Evolutionary conservation across 176 grass and related monocot genomes (phyloP), one percentile per base, ranked within the genome.

Genomic region (Eragrostis curvula): DNA sequence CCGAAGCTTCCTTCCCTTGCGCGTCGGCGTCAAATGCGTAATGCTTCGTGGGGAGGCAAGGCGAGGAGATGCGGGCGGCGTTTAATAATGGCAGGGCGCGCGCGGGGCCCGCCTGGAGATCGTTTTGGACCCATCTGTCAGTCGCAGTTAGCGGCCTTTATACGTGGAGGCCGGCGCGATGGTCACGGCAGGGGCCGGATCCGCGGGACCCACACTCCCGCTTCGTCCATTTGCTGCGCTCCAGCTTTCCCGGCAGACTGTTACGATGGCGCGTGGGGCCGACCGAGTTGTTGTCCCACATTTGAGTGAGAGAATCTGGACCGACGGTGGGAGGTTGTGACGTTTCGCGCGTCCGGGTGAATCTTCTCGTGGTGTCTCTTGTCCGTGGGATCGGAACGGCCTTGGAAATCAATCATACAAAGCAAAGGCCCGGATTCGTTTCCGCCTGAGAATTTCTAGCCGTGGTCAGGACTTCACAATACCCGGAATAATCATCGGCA

Each of bases 1-100:
- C 41, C 17, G 11, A 48, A 36, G 79, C 17, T 18, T 16, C n/a
- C 17, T 57, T 21, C 9, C 65, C 50, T 66, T 24, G 75, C 58
- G 77, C 40, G 85, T 67, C 78, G 5, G 51, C n/a, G 47, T 79
- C 75, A 68, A 85, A 53, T 56, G 67, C 21, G 89, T 50, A 63
- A 79, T 62, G 74, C 79, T 79, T 66, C 50, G 63, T 12, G 50
- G 68, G 74, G 80, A 79, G 74, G 84, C 48, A 5, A 25, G 20
- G 9, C 8, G 3, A 21, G 23, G 43, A 36, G 66, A 51, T 20
- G 66, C 59, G 15, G 43, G n/a, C 28, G 53, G 55, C 13, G 4
- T 79, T 79, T 73, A 73, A 66, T 45, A 56, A 52, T 56, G 76
- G 59, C 3, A 8, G 46, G 21, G 42, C 17, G 40, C 8, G 41